Evolutionary conservation across 2,329 filamentous ascomycete genomes (phyloP).

Genomic region (Hypoxylon sp.): DNA sequence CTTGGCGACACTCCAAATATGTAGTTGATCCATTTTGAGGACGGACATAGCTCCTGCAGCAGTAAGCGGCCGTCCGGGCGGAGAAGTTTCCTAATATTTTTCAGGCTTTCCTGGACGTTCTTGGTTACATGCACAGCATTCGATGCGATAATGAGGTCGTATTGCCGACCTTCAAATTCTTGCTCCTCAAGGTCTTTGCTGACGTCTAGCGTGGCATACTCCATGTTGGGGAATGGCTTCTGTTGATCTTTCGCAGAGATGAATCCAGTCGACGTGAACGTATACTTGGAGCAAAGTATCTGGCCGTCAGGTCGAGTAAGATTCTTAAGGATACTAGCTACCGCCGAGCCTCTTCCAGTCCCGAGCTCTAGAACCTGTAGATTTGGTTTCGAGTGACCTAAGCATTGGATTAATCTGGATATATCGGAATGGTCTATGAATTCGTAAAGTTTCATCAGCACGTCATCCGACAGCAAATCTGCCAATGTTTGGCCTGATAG

Average conservation of each 20-base stretch:
- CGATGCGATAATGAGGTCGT: constrained; percentile 48
- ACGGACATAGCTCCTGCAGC: constrained; percentile 48
- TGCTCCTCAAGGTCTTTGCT: constrained; percentile 45
- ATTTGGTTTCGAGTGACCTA: constrained; percentile 35
- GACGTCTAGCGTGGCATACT: constrained; percentile 45
- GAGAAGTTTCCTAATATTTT: constrained; percentile 48
- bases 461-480: constrained; percentile 17
- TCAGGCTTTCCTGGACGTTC: constrained; percentile 36
- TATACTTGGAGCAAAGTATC: constrained; percentile 34
- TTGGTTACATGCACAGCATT: constrained; percentile 47
- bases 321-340: constrained; percentile 16
- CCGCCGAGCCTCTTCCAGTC: constrained; percentile 23
- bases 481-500: constrained; percentile 25
- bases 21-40: constrained; percentile 50
- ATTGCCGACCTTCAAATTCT: constrained; percentile 43
- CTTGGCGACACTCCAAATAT: constrained; percentile 52
- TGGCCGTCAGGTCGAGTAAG: constrained; percentile 29
- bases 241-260: constrained; percentile 35
- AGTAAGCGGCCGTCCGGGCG: constrained; percentile 51
- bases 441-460: constrained; percentile 28
- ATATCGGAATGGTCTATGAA: constrained; percentile 36
- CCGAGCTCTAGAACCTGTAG: constrained; percentile 36
- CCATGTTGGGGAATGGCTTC: constrained; percentile 36
- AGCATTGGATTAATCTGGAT: constrained; percentile 17
- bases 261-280: constrained; percentile 29